phyloP scores from a whole-genome alignment of 2,329 filamentous ascomycete species.

The Microsporum audouinii region DNA sequence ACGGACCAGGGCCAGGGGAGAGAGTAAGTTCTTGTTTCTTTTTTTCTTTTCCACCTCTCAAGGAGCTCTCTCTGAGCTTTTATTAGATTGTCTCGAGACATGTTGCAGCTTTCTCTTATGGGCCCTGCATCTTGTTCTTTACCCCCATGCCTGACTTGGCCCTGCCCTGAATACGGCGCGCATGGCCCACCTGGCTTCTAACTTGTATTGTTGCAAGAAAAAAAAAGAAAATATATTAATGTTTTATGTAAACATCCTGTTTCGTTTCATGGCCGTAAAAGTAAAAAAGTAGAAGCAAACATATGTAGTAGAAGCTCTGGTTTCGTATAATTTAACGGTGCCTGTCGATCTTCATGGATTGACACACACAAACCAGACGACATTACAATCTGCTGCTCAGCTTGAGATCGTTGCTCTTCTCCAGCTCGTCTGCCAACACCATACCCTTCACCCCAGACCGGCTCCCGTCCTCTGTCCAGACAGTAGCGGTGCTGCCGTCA shows the following conservation, averaged over 20 bases:
- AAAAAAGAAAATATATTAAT: conserved; percentile 5
- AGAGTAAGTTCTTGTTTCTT: background rate
- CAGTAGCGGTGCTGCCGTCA: conserved; percentile 16
- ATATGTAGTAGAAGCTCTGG: background rate
- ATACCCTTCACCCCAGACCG: conserved; percentile 27
- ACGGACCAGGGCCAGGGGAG: background rate
- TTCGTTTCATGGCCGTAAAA: conserved; percentile 1
- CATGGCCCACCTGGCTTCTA: background rate
- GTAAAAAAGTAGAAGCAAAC: conserved; percentile 13
- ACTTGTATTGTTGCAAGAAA: background rate
- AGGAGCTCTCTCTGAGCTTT: background rate
- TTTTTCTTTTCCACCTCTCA: background rate
- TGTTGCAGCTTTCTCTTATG: background rate
- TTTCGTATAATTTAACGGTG: background rate
- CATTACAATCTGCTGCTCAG: conserved; percentile 9
- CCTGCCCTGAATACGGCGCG: background rate
- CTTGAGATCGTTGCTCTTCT: conserved; percentile 15
- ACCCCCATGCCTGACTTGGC: too few species aligned
- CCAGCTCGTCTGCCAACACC: conserved; percentile 30
- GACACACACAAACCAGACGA: too few species aligned
- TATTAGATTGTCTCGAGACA: background rate
- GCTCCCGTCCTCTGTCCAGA: conserved; percentile 29
- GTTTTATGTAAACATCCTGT: background rate
- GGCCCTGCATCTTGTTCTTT: background rate
- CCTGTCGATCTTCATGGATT: background rate